phyloP scores from a whole-genome alignment of 306 rosid species.

The Dalbergia oliveri region DNA sequence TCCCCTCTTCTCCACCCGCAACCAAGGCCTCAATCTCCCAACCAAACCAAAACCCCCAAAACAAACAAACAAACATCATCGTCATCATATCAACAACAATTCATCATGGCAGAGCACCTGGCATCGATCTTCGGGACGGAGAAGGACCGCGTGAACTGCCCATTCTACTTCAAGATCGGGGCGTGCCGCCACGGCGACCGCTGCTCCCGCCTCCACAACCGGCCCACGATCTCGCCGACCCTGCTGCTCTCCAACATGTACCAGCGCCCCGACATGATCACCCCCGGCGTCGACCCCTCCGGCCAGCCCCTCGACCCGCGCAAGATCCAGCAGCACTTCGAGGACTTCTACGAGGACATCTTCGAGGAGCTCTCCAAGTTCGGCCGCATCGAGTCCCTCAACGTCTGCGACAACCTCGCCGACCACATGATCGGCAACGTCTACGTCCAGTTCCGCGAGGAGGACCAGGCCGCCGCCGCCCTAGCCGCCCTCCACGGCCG shows the following conservation, averaged over 20 bases:
- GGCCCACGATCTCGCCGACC: conserved; percentile 68
- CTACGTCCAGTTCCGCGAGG: conserved; percentile 76
- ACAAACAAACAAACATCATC: not conserved
- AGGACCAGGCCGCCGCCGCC: conserved; percentile 74
- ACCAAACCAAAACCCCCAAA: not conserved
- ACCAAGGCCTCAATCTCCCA: not conserved
- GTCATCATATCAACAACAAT: no score
- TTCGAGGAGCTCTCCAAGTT: conserved; percentile 72
- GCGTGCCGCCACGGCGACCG: conserved; percentile 87
- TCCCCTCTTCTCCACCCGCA: no score
- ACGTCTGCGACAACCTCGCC: conserved; percentile 80
- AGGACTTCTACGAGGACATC: conserved; percentile 84
- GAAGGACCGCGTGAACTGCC: conserved; percentile 85
- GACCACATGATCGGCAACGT: conserved; percentile 93
- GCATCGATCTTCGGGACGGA: conserved; percentile 85
- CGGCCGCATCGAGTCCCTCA: conserved; percentile 73
- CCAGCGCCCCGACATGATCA: conserved; percentile 83
- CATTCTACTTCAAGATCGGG: conserved; percentile 89
- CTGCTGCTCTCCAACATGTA: conserved; percentile 78
- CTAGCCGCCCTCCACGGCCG: conserved; percentile 63
- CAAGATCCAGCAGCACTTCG: conserved; percentile 78
- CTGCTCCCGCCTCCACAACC: conserved; percentile 78
- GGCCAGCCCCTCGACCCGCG: conserved; percentile 74
- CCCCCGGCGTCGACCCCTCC: conserved; percentile 75
- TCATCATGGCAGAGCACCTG: conserved; percentile 74